Percentiles rank a stretch among this genome's conserved stretches.
Conservation (phyloP, 73 alveolate genomes). For the Blepharisma japonicum region DNA sequence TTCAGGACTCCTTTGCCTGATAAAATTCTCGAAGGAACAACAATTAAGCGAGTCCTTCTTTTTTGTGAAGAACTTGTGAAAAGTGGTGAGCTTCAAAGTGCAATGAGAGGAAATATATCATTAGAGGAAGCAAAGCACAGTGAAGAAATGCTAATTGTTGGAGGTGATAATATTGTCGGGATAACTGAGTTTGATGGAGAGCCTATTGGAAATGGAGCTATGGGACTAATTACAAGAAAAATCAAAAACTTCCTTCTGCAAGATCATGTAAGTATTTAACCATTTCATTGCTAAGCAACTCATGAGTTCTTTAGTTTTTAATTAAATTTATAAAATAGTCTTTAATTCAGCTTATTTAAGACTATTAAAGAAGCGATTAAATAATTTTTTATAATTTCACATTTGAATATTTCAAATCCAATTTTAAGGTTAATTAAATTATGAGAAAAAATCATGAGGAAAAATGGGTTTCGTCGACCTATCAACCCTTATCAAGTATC, state of each 20-base stretch:
- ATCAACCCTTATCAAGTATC: conserved; percentile 34
- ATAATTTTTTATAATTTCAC: no score
- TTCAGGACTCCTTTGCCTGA: conserved; percentile 51
- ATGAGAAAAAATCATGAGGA: not conserved
- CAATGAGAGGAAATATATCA: not conserved
- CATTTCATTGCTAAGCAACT: no score
- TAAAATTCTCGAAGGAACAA: conserved; percentile 49
- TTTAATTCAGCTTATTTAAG: no score
- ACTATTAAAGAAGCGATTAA: no score
- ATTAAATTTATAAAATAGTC: no score
- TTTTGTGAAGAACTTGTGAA: conserved; percentile 9
- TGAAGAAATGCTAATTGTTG: conserved; percentile 12
- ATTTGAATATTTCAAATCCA: no score
- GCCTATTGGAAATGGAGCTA: not conserved
- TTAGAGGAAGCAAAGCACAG: not conserved
- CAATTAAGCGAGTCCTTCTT: conserved; percentile 30
- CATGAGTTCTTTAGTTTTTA: no score
- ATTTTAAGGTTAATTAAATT: no score
- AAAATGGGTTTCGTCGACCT: conserved; percentile 42
- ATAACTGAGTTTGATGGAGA: not conserved
- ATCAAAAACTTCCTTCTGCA: not conserved
- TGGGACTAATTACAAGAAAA: not conserved
- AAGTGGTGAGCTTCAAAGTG: conserved; percentile 15
- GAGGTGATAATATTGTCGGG: conserved; percentile 10
- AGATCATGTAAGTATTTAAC: not conserved